Conservation (phyloP, 768 basidiomycete species). For the Pisolithus tinctorius region DNA sequence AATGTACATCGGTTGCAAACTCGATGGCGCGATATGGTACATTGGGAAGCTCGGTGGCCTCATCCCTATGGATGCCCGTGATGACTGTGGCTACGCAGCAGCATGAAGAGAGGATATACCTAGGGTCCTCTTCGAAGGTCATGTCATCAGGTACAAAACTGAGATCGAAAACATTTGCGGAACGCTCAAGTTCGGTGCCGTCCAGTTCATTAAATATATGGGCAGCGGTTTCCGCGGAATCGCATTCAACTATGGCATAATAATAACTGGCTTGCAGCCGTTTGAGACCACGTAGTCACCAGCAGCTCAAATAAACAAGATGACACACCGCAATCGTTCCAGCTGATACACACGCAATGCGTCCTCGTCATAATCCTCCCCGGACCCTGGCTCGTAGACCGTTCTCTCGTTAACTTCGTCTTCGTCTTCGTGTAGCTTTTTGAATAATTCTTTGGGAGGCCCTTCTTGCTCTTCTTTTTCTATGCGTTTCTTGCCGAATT, state of each 20-base stretch:
- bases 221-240: conserved; percentile 65
- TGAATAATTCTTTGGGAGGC: conserved; percentile 81
- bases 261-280: conserved; percentile 61
- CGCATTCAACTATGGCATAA: conserved; percentile 90
- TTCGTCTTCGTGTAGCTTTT: conserved; percentile 29
- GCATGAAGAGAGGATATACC: conserved; percentile 36
- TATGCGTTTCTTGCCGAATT: conserved; percentile 11
- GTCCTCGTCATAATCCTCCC: conserved; percentile 81
- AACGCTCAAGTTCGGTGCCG: conserved; percentile 92
- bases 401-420: conserved; percentile 60
- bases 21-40: conserved; percentile 69
- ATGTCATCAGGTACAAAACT: conserved; percentile 91
- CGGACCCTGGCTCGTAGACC: conserved; percentile 60
- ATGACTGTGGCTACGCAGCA: not conserved
- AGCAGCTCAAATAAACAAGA: not conserved
- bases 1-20: conserved; percentile 85
- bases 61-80: conserved; percentile 50
- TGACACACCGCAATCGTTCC: conserved; percentile 75
- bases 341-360: conserved; percentile 88
- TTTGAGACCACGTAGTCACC: not conserved
- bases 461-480: conserved; percentile 76
- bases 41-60: conserved; percentile 62
- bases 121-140: conserved; percentile 71
- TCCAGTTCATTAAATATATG: conserved; percentile 84
- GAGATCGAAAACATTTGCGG: conserved; percentile 92